Evolutionary conservation across 805 yeast genomes (phyloP), one percentile per base, ranked within the genome.

Genomic region (Candida pini): DNA sequence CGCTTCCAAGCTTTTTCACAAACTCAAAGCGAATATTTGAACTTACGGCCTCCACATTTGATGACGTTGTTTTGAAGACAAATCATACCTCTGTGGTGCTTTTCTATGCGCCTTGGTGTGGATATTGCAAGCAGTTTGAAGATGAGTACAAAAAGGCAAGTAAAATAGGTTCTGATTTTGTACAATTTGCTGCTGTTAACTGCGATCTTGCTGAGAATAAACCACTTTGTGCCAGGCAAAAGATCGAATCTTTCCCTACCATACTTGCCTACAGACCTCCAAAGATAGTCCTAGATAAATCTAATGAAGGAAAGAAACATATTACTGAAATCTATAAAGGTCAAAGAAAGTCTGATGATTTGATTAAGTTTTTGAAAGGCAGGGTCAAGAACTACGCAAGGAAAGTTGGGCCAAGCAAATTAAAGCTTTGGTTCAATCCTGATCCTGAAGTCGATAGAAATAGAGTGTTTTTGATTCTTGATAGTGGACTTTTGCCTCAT

Each of bases 21-120:
- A 43, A 47, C 13, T 34, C 51, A 7, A 49, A 52, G 20, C 24
- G 47, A 23, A 53, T 57, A 7, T 41, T 44, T 22, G 61, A 57
- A 30, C 32, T 57, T 9, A 47, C 35, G 9, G 52, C 58, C 4
- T 18, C 40, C 12, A 78, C 66, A 34, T 88, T 88, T 52, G 76
- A 80, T 41, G 71, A 73, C 36, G 81, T 79, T 31, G 76, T 89
- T 4, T 66, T 76, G 28, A 58, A 66, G 16, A 68, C 94, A 3
- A 87, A 87, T 53, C 82, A 86, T 49, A 82, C 95, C 2, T 61
- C 95, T 2, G 62, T 88, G 14, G 88, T 87, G 16, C 88, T 88
- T 63, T 89, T 89, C 59, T 89, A 82, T 58, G 97, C 97, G 4
- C 96, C 97, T 25, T 89, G 97, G 97, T 90, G 98, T 65, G 96